Conservation (phyloP, 352 stramenopile species). For the Phytopythium litorale region DNA sequence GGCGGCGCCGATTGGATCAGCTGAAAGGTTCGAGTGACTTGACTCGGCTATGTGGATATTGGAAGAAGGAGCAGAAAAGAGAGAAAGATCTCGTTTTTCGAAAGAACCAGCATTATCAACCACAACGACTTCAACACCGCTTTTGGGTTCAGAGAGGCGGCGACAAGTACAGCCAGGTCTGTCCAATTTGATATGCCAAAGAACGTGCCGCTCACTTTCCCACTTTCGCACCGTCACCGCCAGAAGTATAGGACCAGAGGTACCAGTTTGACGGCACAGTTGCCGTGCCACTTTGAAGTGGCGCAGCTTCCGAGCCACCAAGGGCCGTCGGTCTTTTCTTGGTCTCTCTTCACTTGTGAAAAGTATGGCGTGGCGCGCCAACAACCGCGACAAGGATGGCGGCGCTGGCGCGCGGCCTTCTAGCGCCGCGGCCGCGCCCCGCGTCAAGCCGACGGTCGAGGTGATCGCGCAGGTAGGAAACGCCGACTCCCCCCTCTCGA, state of each 20-base stretch:
- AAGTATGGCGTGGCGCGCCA: conserved; percentile 29
- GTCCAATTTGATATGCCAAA: neutral
- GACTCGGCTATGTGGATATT: no score
- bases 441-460: conserved; percentile 58
- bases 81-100: neutral
- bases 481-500: neutral
- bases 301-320: neutral
- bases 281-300: neutral
- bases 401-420: conserved; percentile 11
- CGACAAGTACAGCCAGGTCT: neutral
- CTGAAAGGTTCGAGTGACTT: neutral
- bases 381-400: conserved; percentile 10
- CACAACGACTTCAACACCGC: neutral
- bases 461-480: conserved; percentile 48
- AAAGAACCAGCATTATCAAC: conserved; percentile 1
- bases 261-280: neutral
- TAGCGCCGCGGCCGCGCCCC: conserved; percentile 12
- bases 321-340: neutral
- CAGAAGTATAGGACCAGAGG: neutral
- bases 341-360: neutral
- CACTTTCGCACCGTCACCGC: neutral
- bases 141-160: neutral
- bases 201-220: neutral
- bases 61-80: neutral
- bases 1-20: no score